phyloP scores from a whole-genome alignment of 805 yeast species.

The Maudiozyma saulgeensis region DNA sequence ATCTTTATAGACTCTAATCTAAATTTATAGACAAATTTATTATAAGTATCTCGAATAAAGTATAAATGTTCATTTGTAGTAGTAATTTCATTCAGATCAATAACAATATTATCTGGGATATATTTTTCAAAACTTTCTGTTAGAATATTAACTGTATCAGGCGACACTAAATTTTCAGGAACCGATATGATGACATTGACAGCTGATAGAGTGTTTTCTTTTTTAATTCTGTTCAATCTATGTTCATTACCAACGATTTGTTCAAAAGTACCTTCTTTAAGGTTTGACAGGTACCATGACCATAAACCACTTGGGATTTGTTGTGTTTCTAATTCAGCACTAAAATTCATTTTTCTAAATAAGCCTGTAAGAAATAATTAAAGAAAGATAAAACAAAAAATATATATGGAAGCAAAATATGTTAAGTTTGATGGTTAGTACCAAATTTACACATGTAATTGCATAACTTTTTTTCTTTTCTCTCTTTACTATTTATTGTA shows the following conservation, averaged over 20 bases:
- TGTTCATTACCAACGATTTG: slow-evolving; percentile 19
- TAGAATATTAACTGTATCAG: neutral
- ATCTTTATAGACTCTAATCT: neutral
- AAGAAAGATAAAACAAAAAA: too few species aligned
- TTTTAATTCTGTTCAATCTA: slow-evolving; percentile 4
- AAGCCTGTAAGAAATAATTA: too few species aligned
- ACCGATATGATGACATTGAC: slow-evolving; percentile 5
- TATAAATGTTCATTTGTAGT: neutral
- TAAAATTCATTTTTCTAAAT: neutral
- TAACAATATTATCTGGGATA: neutral
- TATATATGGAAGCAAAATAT: too few species aligned
- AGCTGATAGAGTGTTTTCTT: slow-evolving; percentile 16
- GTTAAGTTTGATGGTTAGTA: too few species aligned
- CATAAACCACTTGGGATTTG: slow-evolving; percentile 18
- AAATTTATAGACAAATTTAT: neutral
- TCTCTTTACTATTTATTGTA: too few species aligned
- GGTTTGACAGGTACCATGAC: slow-evolving; percentile 28
- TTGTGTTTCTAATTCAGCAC: slow-evolving; percentile 5
- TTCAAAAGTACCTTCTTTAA: slow-evolving; percentile 28
- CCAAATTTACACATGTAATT: too few species aligned
- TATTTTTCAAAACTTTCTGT: neutral
- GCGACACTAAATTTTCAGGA: neutral
- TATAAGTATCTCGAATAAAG: neutral
- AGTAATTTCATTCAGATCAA: neutral
- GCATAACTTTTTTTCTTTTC: too few species aligned